These are phyloP conservation scores for Halophytophthora batemanensis DNA, from an alignment of 352 stramenopile species.

Conservation along the genomic window DNA sequence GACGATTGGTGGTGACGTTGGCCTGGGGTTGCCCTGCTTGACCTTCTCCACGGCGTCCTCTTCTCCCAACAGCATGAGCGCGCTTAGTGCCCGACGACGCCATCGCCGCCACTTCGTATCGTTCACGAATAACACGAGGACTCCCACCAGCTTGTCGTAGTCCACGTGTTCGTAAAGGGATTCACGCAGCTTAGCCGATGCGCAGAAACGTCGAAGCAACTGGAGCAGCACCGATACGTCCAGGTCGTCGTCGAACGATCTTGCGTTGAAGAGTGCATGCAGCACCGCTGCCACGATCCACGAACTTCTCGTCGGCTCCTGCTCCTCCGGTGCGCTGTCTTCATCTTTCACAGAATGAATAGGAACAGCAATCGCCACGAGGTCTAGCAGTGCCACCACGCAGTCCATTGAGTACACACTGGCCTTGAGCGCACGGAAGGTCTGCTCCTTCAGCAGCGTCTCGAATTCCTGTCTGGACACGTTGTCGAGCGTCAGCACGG, in stretches of 20 bases:
- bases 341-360: background rate
- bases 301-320: slow-evolving; percentile 24
- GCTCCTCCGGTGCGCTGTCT: slow-evolving; percentile 8
- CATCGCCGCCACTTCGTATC: slow-evolving; percentile 38
- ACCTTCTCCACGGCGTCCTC: slow-evolving; percentile 34
- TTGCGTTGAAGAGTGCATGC: slow-evolving; percentile 37
- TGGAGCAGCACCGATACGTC: slow-evolving; percentile 44
- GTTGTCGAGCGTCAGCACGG: slow-evolving; percentile 10
- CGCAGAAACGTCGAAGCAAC: slow-evolving; percentile 45
- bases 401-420: slow-evolving; percentile 54
- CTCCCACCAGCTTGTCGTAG: slow-evolving; percentile 38
- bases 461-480: slow-evolving; percentile 20
- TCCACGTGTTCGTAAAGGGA: slow-evolving; percentile 43
- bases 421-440: slow-evolving; percentile 34
- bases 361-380: slow-evolving; percentile 20
- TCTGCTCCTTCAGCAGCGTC: slow-evolving; percentile 25
- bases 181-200: slow-evolving; percentile 25
- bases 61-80: slow-evolving; percentile 51
- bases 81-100: slow-evolving; percentile 28
- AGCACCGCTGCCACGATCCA: slow-evolving; percentile 54
- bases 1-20: slow-evolving; percentile 15
- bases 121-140: slow-evolving; percentile 32
- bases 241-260: slow-evolving; percentile 34
- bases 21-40: slow-evolving; percentile 13
- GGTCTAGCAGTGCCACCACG: slow-evolving; percentile 48